These are phyloP conservation scores for Taphrina betulina DNA, from an alignment of 1,139 yeast genomes.

Conservation along the genomic window DNA sequence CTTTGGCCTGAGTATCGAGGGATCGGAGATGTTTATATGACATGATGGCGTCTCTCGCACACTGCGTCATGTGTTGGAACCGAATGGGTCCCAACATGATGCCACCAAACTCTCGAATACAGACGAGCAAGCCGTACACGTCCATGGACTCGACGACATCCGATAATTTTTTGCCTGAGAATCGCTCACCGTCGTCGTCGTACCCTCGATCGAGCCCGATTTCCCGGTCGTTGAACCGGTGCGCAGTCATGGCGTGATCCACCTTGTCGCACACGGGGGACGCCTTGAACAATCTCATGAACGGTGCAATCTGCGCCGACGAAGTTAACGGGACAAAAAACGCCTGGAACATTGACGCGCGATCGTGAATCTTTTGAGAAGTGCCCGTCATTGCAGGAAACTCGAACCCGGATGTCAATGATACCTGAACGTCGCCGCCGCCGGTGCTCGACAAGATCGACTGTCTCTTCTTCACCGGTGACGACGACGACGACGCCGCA, in stretches of 20 bases:
- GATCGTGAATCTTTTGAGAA: constrained; percentile 15
- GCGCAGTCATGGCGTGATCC: constrained; percentile 26
- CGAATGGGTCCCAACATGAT: constrained; percentile 33
- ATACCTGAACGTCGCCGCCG: no score
- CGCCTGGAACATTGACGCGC: constrained; percentile 17
- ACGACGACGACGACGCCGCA: no score
- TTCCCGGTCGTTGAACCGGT: constrained; percentile 1
- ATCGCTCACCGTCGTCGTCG: constrained; percentile 35
- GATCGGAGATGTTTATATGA: constrained; percentile 4
- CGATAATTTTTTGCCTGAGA: constrained; percentile 26
- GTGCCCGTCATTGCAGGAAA: constrained; percentile 7
- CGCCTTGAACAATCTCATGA: background rate
- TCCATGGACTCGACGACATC: constrained; percentile 8
- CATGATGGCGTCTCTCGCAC: constrained; percentile 31
- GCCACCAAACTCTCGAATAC: constrained; percentile 32
- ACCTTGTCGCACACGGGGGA: background rate
- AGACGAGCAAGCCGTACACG: constrained; percentile 26
- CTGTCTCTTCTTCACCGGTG: no score
- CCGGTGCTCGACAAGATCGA: no score
- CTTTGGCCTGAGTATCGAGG: background rate
- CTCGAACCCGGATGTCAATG: no score
- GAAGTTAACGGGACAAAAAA: constrained; percentile 5
- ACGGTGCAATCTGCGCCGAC: background rate
- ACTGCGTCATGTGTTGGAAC: constrained; percentile 32
- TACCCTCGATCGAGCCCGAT: constrained; percentile 7